Percentiles rank a stretch among this genome's conserved stretches.
Conservation (phyloP, 225 moss, liverwort and hornwort species). For the Antitrichia curtipendula region DNA sequence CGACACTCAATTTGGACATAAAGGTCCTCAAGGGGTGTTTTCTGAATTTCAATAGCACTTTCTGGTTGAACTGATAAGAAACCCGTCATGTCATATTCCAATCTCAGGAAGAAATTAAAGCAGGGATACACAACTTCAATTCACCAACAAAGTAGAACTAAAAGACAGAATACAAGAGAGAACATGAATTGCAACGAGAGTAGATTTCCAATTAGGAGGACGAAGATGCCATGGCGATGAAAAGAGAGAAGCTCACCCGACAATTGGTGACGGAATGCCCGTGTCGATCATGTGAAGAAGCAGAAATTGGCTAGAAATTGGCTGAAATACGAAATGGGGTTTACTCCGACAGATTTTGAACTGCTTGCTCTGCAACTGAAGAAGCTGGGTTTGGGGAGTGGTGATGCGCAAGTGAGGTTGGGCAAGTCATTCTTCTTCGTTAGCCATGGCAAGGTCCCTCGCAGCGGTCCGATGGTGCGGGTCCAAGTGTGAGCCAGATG, state of each 20-base stretch:
- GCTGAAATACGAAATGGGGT: background rate
- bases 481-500: background rate
- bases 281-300: background rate
- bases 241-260: background rate
- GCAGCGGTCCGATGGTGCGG: background rate
- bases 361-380: background rate
- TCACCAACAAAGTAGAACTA: background rate
- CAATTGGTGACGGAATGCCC: background rate
- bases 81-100: background rate
- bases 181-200: background rate
- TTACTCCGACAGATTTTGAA: background rate
- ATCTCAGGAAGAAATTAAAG: background rate
- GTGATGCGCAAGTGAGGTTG: background rate
- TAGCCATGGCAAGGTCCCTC: background rate
- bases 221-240: background rate
- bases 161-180: background rate
- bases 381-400: background rate
- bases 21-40: background rate
- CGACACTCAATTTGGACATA: background rate
- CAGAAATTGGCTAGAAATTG: background rate
- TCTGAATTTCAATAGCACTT: background rate
- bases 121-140: too few species aligned
- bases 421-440: background rate
- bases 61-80: background rate
- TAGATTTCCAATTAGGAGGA: background rate